Evolutionary conservation across 1,284 basidiomycete genomes (phyloP).

Genomic region (Puccinia horiana): DNA sequence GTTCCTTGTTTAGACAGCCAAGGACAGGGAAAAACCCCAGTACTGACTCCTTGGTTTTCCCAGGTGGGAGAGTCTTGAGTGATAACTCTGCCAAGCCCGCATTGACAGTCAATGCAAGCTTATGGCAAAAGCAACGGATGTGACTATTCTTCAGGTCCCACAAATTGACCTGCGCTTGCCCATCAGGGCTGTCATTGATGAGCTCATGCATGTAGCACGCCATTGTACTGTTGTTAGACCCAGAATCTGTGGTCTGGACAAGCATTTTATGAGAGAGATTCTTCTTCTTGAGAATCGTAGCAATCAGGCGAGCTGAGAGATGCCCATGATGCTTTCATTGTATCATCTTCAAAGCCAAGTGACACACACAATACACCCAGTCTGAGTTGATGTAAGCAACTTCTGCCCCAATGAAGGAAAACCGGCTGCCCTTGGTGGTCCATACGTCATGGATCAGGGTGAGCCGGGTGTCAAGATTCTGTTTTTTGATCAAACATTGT

Average conservation of each 20-base stretch:
- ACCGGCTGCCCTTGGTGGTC: no score
- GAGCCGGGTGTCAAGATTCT: no score
- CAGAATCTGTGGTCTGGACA: no score
- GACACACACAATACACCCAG: background rate
- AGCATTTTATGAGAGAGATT: background rate
- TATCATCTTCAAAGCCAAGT: background rate
- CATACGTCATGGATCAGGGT: no score
- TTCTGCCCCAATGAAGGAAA: no score
- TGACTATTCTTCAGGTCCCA: constrained; percentile 12
- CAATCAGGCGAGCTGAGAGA: background rate
- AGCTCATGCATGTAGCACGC: background rate
- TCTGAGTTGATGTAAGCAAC: no score
- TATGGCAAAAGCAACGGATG: constrained; percentile 26
- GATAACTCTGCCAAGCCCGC: background rate
- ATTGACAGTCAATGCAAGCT: constrained; percentile 23
- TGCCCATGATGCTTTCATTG: background rate
- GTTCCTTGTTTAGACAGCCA: background rate
- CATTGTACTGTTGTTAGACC: constrained; percentile 17
- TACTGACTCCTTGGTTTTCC: background rate
- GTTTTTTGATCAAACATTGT: no score
- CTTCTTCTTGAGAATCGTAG: background rate
- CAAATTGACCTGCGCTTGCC: background rate
- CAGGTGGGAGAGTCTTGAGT: constrained; percentile 1
- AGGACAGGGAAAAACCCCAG: no score
- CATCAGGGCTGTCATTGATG: background rate